phyloP scores from a whole-genome alignment of 129 eudicot species.

The Flaveria bidentis region DNA sequence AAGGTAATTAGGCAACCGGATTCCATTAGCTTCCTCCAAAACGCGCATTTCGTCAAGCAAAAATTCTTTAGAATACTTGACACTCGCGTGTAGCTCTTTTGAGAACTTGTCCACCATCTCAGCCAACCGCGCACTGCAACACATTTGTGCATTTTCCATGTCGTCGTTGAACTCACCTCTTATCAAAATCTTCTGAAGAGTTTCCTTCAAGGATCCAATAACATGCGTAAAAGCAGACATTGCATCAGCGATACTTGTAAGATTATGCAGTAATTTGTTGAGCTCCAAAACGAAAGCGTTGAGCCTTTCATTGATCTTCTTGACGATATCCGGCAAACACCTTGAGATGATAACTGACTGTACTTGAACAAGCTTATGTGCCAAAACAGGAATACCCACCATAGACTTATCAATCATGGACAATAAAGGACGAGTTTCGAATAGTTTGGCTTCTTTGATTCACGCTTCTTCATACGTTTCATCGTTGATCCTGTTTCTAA shows the following conservation, averaged over 20 bases:
- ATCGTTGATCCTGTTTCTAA: slow-evolving; percentile 33
- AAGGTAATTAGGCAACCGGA: slow-evolving; percentile 28
- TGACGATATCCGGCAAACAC: slow-evolving; percentile 34
- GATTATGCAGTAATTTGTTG: slow-evolving; percentile 31
- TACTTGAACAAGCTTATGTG: slow-evolving; percentile 22
- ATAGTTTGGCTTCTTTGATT: slow-evolving; percentile 18
- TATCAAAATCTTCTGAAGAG: slow-evolving; percentile 36
- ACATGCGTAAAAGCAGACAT: slow-evolving; percentile 31
- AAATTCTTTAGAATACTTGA: slow-evolving; percentile 14
- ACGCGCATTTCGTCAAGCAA: slow-evolving; percentile 40
- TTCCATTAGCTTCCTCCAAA: slow-evolving; percentile 40
- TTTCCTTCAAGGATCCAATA: slow-evolving; percentile 38
- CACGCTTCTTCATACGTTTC: slow-evolving; percentile 37
- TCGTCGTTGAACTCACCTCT: slow-evolving; percentile 15
- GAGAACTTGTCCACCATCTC: slow-evolving; percentile 29
- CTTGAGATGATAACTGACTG: slow-evolving; percentile 26
- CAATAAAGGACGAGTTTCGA: slow-evolving; percentile 25
- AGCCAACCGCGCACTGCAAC: slow-evolving; percentile 28
- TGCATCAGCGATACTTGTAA: slow-evolving; percentile 40
- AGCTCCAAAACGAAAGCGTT: slow-evolving; percentile 25
- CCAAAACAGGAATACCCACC: slow-evolving; percentile 32
- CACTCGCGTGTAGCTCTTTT: slow-evolving; percentile 7
- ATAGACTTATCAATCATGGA: slow-evolving; percentile 30
- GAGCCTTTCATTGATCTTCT: slow-evolving; percentile 36
- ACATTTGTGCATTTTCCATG: slow-evolving; percentile 14